Percentiles rank a stretch among this genome's conserved stretches.
Conservation (phyloP, 176 grass and related monocot species). For the Tuctoria greenei region DNA sequence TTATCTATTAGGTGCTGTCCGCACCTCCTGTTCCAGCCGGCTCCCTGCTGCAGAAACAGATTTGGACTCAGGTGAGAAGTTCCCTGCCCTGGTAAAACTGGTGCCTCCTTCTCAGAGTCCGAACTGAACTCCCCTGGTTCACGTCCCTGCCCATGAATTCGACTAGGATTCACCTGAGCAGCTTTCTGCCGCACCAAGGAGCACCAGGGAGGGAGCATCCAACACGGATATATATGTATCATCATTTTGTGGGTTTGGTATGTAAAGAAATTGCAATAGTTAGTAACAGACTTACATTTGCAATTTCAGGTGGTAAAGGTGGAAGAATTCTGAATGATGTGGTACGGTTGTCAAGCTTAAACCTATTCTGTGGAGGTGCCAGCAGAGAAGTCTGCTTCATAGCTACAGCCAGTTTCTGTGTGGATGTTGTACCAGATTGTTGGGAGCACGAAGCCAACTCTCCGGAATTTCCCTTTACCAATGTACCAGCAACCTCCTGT, state of each 20-base stretch:
- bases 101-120: too few species aligned
- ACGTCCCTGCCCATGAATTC: too few species aligned
- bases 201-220: too few species aligned
- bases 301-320: constrained; percentile 74
- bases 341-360: constrained; percentile 81
- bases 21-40: too few species aligned
- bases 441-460: constrained; percentile 45
- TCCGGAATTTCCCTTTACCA: constrained; percentile 49
- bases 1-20: too few species aligned
- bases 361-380: constrained; percentile 42
- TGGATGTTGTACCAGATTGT: constrained; percentile 42
- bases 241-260: neutral
- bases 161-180: too few species aligned
- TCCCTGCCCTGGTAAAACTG: too few species aligned
- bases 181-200: too few species aligned
- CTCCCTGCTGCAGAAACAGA: too few species aligned
- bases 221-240: too few species aligned
- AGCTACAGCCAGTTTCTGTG: constrained; percentile 46
- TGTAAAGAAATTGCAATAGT: constrained; percentile 20
- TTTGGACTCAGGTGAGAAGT: too few species aligned
- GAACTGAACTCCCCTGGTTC: too few species aligned
- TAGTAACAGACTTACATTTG: constrained; percentile 63
- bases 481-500: constrained; percentile 40
- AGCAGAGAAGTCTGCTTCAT: constrained; percentile 41
- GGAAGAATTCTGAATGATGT: constrained; percentile 89